phyloP scores from a whole-genome alignment of 805 yeast species.

The Ogataea glucozyma region DNA sequence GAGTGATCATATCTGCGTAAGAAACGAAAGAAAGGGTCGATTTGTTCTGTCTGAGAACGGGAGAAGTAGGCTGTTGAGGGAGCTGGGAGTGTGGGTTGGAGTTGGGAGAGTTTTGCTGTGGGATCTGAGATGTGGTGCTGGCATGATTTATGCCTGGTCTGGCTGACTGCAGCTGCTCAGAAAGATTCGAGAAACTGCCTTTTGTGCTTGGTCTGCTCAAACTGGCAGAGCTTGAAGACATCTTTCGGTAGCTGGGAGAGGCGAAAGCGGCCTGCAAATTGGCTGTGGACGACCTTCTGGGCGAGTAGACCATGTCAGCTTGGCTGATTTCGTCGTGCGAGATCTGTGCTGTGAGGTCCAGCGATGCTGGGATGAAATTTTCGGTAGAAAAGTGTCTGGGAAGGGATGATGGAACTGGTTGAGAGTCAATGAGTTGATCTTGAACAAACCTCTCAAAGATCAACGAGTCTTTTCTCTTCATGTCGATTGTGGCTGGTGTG shows the following conservation, averaged over 20 bases:
- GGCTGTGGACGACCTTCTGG: slow-evolving; percentile 55
- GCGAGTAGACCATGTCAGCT: slow-evolving; percentile 50
- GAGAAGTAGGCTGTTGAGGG: slow-evolving; percentile 31
- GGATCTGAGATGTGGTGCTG: slow-evolving; percentile 12
- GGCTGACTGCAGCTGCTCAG: slow-evolving; percentile 26
- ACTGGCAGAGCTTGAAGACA: slow-evolving; percentile 22
- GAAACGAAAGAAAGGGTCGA: slow-evolving; percentile 59
- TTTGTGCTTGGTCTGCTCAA: slow-evolving; percentile 25
- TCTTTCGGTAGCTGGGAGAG: slow-evolving; percentile 20
- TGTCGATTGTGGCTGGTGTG: slow-evolving; percentile 3
- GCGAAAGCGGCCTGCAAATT: slow-evolving; percentile 43
- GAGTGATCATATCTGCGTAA: slow-evolving; percentile 75
- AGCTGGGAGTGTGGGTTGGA: slow-evolving; percentile 9
- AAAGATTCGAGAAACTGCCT: slow-evolving; percentile 29
- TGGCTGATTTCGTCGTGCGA: slow-evolving; percentile 35
- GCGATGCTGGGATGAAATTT: slow-evolving; percentile 56
- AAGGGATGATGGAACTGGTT: slow-evolving; percentile 31
- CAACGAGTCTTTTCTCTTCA: slow-evolving; percentile 39
- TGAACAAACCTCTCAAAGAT: slow-evolving; percentile 71
- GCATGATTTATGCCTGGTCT: slow-evolving; percentile 18
- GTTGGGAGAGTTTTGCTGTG: slow-evolving; percentile 12
- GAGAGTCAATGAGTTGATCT: slow-evolving; percentile 45
- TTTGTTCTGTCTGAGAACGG: slow-evolving; percentile 35
- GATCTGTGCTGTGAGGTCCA: slow-evolving; percentile 50
- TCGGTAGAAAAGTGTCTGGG: slow-evolving; percentile 45